phyloP scores from a whole-genome alignment of 2,329 filamentous ascomycete species.

The Huntiella decipiens region DNA sequence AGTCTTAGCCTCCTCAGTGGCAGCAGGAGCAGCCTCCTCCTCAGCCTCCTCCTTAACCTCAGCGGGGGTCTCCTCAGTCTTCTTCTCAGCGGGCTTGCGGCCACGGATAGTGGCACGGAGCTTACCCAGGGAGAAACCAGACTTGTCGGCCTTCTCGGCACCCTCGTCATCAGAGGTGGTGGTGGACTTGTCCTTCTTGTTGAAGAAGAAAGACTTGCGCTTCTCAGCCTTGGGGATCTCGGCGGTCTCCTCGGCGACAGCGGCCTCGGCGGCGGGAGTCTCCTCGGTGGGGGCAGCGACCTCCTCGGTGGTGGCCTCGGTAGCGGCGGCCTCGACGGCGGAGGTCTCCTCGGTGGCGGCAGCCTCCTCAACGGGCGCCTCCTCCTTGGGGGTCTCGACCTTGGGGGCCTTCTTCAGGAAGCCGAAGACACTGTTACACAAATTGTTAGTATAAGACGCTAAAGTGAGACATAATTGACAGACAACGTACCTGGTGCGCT shows the following conservation, averaged over 20 bases:
- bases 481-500: conserved; percentile 27
- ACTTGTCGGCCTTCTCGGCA: conserved; percentile 36
- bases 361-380: conserved; percentile 28
- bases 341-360: conserved; percentile 41
- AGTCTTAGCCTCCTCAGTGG: conserved; percentile 19
- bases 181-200: conserved; percentile 65
- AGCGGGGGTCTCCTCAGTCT: conserved; percentile 18
- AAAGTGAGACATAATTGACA: conserved; percentile 15
- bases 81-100: conserved; percentile 18
- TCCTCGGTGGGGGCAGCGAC: conserved; percentile 21
- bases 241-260: conserved; percentile 34
- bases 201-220: conserved; percentile 61
- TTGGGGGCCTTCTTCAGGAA: conserved; percentile 41
- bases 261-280: conserved; percentile 17
- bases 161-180: conserved; percentile 38
- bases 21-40: conserved; percentile 13
- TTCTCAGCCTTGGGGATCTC: conserved; percentile 53
- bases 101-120: conserved; percentile 36
- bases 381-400: conserved; percentile 27
- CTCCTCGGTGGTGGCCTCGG: conserved; percentile 25
- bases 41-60: conserved; percentile 15
- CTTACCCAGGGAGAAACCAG: conserved; percentile 35
- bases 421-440: conserved; percentile 29
- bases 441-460: conserved; percentile 11
- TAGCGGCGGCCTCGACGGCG: conserved; percentile 28